These are phyloP conservation scores for Fusarium sp. DNA, from an alignment of 2,329 filamentous ascomycete genomes.

Conservation along the genomic window DNA sequence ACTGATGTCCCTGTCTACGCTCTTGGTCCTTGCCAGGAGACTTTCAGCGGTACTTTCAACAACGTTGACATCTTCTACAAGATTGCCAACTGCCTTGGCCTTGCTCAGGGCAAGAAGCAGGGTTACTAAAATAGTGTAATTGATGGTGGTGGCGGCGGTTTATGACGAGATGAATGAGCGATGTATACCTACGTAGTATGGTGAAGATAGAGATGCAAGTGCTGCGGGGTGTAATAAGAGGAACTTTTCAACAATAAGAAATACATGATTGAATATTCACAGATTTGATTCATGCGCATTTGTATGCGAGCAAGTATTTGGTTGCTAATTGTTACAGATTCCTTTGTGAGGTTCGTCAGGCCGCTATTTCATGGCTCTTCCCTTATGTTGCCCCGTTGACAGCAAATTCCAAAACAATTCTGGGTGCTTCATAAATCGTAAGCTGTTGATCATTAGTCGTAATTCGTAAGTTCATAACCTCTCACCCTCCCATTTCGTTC, in stretches of 20 bases:
- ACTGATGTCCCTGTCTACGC: constrained; percentile 85
- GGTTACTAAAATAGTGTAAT: constrained; percentile 33
- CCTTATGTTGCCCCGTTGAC: not conserved
- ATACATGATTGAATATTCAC: not conserved
- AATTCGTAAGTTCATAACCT: not conserved
- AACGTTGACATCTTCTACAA: constrained; percentile 81
- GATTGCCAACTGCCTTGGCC: constrained; percentile 75
- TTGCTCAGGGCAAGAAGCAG: constrained; percentile 50
- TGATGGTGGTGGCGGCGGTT: constrained; percentile 12
- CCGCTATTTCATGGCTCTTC: not conserved
- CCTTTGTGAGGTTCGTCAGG: not conserved
- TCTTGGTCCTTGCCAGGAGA: constrained; percentile 80
- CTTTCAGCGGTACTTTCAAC: constrained; percentile 77
- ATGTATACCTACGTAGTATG: constrained; percentile 22
- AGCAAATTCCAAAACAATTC: constrained; percentile 10
- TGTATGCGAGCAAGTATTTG: not conserved
- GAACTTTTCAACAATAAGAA: not conserved
- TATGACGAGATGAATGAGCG: constrained; percentile 35
- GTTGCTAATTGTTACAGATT: constrained; percentile 6
- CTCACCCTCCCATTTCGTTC: not conserved
- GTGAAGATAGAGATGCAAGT: constrained; percentile 25
- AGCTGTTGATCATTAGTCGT: not conserved
- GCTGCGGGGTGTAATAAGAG: constrained; percentile 30
- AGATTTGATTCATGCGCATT: not conserved
- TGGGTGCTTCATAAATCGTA: constrained; percentile 4